Evolutionary conservation across 495 filamentous ascomycete genomes (phyloP).

Genomic region (Neurospora terricola): DNA sequence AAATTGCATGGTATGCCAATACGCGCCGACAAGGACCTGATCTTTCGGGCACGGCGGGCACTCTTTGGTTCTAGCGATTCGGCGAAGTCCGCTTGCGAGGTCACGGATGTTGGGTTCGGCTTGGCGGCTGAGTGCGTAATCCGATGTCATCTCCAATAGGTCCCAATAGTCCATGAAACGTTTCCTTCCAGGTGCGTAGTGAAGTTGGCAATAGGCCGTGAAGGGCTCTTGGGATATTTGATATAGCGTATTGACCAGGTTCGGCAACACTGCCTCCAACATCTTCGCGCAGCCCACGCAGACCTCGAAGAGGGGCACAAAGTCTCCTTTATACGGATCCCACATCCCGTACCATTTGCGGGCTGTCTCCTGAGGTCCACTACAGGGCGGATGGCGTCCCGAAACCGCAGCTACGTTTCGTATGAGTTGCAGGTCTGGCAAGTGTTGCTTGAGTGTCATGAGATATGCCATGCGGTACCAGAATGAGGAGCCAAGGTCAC

Average conservation of each 20-base stretch:
- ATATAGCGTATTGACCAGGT: constrained; percentile 20
- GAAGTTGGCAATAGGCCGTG: constrained; percentile 31
- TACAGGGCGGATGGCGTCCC: constrained; percentile 24
- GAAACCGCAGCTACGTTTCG: constrained; percentile 28
- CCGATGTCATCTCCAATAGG: constrained; percentile 29
- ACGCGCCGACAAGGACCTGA: constrained; percentile 13
- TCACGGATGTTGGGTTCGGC: constrained; percentile 24
- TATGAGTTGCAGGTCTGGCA: constrained; percentile 29
- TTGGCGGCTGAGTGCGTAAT: constrained; percentile 22
- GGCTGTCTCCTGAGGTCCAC: constrained; percentile 14
- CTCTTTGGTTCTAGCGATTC: constrained; percentile 23
- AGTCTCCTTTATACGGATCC: constrained; percentile 21
- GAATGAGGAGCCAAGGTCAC: constrained; percentile 33
- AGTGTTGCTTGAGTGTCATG: constrained; percentile 28
- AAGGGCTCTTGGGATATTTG: constrained; percentile 9
- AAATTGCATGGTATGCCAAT: constrained; percentile 32
- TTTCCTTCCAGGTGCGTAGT: constrained; percentile 25
- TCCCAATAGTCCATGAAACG: constrained; percentile 36
- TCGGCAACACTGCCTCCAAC: constrained; percentile 32
- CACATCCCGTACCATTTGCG: constrained; percentile 36
- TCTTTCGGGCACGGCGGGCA: constrained; percentile 18
- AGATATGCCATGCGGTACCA: constrained; percentile 40
- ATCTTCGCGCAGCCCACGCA: constrained; percentile 33
- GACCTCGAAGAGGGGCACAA: constrained; percentile 28
- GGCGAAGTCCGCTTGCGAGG: constrained; percentile 26